Evolutionary conservation across 164 flowering plant genomes (phyloP), one percentile per base, ranked within the genome.

Genomic region (Vitis rupestris): DNA sequence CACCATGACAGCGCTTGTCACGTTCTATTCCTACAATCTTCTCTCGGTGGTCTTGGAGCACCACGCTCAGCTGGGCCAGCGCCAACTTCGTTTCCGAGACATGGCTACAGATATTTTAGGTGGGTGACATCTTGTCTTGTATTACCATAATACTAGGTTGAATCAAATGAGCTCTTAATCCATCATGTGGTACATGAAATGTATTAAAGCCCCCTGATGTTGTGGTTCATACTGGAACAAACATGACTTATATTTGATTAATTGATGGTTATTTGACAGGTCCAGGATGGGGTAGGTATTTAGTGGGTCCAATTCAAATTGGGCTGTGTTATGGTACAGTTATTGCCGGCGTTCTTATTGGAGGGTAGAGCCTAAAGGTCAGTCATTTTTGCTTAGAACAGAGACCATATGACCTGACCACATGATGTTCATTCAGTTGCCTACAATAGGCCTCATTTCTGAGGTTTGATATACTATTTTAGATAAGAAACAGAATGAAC

Each of bases 301-400:
- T 70, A 37, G 84, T 84, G n/a, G 84, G 81, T 2, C 86, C 86
- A 14, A 65, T 82, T 29, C 87, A 84, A 48, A 67, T 80, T 65
- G 70, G 65, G 7, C 50, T 79, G 30, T 84, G 87, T 61, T 84
- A 72, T 62, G 84, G 82, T 27, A 82, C 87, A 0, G 87, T 84
- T 2, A 69, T 82, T 59, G 81, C 75, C 12, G 52, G 72, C 16
- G 71, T 52, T 29, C 84, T 82, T 63, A 75, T 84, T 9, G 87
- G 84, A 16, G 87, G 87, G 10, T 84, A 82, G 60, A 74, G 80
- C 75, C 80, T 84, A 58, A 84, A 84, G 86, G 87, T 82, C 6
- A 44, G 74, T 30, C 7, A 37, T 37, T 37, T 37, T 37, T 37
- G 44, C 44, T 37, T 3, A 37, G 44, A 37, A 37, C 44, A 37